Evolutionary conservation across 176 grass and related monocot genomes (phyloP).

Genomic region (Saccharum spontaneum): DNA sequence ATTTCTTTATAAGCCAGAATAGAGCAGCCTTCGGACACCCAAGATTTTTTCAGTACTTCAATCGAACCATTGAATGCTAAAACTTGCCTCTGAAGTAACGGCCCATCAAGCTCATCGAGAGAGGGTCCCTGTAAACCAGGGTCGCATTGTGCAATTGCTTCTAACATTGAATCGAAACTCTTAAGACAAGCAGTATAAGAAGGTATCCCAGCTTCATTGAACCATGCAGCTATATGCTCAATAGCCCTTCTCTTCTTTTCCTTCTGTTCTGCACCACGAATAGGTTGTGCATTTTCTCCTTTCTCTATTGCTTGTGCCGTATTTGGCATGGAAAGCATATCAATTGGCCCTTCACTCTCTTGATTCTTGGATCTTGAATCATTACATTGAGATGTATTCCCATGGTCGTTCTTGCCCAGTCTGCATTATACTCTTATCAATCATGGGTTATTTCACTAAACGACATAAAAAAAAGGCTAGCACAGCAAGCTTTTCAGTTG

Average conservation of each 20-base stretch:
- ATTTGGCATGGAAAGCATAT: background rate
- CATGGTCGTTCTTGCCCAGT: background rate
- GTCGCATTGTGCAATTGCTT: background rate
- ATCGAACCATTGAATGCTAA: background rate
- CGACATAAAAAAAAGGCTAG: background rate
- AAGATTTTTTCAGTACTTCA: background rate
- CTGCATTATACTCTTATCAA: background rate
- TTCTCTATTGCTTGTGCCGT: background rate
- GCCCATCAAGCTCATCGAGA: background rate
- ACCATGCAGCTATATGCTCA: background rate
- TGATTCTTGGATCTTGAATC: background rate
- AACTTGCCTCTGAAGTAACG: background rate
- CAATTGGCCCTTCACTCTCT: background rate
- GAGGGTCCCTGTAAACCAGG: slow-evolving; percentile 1
- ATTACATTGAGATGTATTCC: background rate
- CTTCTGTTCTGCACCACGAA: background rate
- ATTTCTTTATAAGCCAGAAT: background rate
- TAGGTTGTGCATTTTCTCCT: background rate
- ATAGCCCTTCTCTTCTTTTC: slow-evolving; percentile 17
- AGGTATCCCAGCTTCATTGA: slow-evolving; percentile 15
- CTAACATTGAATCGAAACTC: too few relatives aligned
- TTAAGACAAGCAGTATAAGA: background rate
- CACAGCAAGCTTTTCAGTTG: background rate
- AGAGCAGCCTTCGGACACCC: slow-evolving; percentile 4
- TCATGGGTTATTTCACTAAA: background rate